Base-by-base conservation (phyloP, 139 green algal species). In the Picochlorum sp. region DNA sequence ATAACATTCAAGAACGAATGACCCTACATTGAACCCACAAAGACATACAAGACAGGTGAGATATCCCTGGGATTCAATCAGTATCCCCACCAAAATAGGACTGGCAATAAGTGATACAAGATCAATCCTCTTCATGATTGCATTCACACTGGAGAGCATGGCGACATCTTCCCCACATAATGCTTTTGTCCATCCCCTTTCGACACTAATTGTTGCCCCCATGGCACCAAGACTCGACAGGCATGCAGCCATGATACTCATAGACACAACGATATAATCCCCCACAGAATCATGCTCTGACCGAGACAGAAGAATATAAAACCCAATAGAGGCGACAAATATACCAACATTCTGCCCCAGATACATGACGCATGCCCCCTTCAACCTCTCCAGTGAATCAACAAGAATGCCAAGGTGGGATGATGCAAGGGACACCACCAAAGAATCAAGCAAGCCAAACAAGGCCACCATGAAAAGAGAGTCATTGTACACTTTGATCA, bases 111-210 rank as follows among this genome's bases (percentile, higher is more conserved):
- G 73, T 57, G 74, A 89, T 0, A 57, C 74, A 44, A 95, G 74
- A 65, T 95, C 88, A 59, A 95, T 91, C 0, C 80, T 75, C 4
- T 84, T 75, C 80, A 95, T 90, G 13, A 62, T 77, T 74, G 77
- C 63, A 71, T 90, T 90, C 6, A 86, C 10, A 2, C 31, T 57
- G 6, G 71, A 66, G 3, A 90, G 69, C 7, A 49, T 57, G 2
- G 31, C 6, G 0, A 54, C 56, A 61, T 89, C 65, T 15, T 28
- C 41, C 0, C 47, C 63, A 30, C 77, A 83, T 57, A 92, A 61
- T 5, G 71, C 45, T 52, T 68, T 68, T 1, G 80, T 70, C 70
- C 73, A 80, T 45, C 89, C 81, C 5, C 76, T 62, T 59, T 92
- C 85, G 30, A 92, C 78, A 8, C 77, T 63, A 13, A 89, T 75